Conservation (phyloP, 805 yeast genomes). For the Kazachstania bromeliacearum region DNA sequence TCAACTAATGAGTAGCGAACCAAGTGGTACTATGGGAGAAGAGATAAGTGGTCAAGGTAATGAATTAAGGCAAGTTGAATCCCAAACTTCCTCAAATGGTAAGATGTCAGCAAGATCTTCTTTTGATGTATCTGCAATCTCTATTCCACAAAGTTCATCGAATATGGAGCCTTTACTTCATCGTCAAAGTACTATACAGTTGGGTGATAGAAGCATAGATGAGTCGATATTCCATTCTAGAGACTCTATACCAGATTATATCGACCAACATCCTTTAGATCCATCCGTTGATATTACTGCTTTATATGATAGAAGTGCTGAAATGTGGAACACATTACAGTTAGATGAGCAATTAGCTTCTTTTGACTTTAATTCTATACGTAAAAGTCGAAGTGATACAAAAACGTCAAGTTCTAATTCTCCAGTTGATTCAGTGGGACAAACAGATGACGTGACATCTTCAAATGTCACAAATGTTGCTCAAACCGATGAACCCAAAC, state of each 20-base stretch:
- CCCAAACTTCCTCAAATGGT: neutral
- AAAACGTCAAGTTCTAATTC: neutral
- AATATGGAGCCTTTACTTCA: slow-evolving; percentile 26
- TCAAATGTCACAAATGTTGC: neutral
- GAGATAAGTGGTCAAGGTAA: neutral
- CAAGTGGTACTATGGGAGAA: slow-evolving; percentile 1
- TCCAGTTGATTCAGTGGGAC: slow-evolving; percentile 1
- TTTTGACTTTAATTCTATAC: too few relatives aligned
- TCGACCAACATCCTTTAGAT: slow-evolving; percentile 15
- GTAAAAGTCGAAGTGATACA: neutral
- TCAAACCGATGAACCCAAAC: slow-evolving; percentile 1
- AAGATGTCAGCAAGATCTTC: slow-evolving; percentile 18
- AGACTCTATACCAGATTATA: slow-evolving; percentile 21
- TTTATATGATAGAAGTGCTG: slow-evolving; percentile 23
- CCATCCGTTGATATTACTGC: slow-evolving; percentile 33
- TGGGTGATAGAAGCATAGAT: slow-evolving; percentile 8
- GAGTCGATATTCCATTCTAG: slow-evolving; percentile 22
- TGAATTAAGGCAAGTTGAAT: too few relatives aligned
- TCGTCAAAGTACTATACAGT: neutral
- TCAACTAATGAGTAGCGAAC: slow-evolving; percentile 12
- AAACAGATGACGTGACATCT: neutral
- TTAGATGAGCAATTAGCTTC: slow-evolving; percentile 3
- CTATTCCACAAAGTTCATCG: slow-evolving; percentile 3
- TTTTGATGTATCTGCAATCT: slow-evolving; percentile 9
- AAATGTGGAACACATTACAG: slow-evolving; percentile 23